Base-by-base conservation (phyloP, 495 filamentous ascomycete species). In the Talaromyces borbonicus region DNA sequence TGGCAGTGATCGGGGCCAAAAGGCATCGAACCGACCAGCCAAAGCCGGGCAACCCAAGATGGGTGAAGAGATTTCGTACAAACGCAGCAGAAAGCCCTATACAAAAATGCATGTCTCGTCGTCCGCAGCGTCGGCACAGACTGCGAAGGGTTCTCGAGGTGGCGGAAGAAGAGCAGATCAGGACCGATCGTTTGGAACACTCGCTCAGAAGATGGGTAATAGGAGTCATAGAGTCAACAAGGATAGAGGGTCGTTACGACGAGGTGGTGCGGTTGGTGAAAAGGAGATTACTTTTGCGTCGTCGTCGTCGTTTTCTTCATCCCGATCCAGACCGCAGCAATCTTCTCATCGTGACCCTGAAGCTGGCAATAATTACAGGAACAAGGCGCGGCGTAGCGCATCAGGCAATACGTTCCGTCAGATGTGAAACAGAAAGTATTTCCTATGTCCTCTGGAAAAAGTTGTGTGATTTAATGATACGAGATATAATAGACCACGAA, bases 261-360 rank as follows among this genome's bases (percentile, higher is more conserved):
- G 71, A 31, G 77, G 78, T n/a, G n/a, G n/a, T 15, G 75, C 84
- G 2, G 78, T 85, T 19, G 92, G 93, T 8, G 93, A 96, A 61
- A 74, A 83, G 55, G 79, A 92, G 59, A 68, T 97, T 40, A 87
- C 87, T 15, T 97, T 96, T 68, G 79, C 80, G 45, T 85, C 85
- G 15, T 67, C 72, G 30, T 71, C 65, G 31, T 81, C 74, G 50
- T 76, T 64, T 44, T 80, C 74, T 56, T 43, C 33, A 23, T 54
- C 49, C 23, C 54, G 60, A 47, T 53, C 49, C 23, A 55, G 58
- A 47, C 51, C 55, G 11, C 60, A 59, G 30, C 63, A 48, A 9
- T 57, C 60, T 40, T 49, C 62, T 25, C 53, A 57, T 40, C 53
- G 51, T 25, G 38, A 26, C 26, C 26, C 38, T 12, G 19, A 23